These are phyloP conservation scores for Pestalotiopsis sp. DNA, from an alignment of 2,329 filamentous ascomycete species.

Conservation along the genomic window DNA sequence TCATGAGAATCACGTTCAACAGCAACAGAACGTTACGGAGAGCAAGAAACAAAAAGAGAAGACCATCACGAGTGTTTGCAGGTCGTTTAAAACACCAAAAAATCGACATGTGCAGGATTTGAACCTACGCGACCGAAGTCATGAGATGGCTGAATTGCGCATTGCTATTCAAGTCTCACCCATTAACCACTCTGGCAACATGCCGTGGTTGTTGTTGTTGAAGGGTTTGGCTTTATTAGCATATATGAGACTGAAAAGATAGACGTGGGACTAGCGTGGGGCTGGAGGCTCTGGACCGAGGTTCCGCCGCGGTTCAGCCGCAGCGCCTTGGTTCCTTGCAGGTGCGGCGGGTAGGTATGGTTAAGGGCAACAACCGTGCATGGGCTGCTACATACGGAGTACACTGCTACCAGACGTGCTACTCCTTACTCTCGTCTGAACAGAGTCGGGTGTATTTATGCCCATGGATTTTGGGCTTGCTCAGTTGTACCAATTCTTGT, in stretches of 20 bases:
- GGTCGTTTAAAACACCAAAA: background rate
- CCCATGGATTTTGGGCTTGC: too few species aligned
- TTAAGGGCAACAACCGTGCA: too few species aligned
- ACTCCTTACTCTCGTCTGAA: too few species aligned
- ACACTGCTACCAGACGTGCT: too few species aligned
- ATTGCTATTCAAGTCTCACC: slow-evolving; percentile 20
- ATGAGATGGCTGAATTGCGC: slow-evolving; percentile 15
- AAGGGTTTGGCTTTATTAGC: background rate
- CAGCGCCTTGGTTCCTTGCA: background rate
- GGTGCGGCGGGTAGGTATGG: too few species aligned
- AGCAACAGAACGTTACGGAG: too few species aligned
- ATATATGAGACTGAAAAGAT: background rate
- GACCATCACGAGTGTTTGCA: background rate
- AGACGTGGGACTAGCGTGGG: background rate
- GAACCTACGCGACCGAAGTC: slow-evolving; percentile 17
- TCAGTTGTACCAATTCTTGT: too few species aligned
- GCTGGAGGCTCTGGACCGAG: background rate
- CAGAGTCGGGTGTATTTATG: too few species aligned
- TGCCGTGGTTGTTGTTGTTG: slow-evolving; percentile 7
- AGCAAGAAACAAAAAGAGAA: background rate
- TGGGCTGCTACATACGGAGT: too few species aligned
- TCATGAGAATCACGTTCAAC: too few species aligned
- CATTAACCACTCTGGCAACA: slow-evolving; percentile 22
- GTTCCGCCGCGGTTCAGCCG: background rate
- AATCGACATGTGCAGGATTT: slow-evolving; percentile 15